phyloP scores from a whole-genome alignment of 257 asterid genomes.

The Gentiana straminea region DNA sequence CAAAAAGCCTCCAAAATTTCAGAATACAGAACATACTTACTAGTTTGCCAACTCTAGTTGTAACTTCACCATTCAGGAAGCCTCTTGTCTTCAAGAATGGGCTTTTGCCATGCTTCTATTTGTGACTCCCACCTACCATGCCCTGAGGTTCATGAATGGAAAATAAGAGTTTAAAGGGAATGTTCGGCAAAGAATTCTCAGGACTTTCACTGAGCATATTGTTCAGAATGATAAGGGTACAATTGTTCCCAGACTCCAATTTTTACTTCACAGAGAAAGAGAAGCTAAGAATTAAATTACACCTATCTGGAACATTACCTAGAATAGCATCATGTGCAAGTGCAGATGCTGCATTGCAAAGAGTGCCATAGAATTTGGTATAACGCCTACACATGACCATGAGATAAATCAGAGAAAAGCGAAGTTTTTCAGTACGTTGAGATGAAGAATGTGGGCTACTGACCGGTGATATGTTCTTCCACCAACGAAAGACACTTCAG shows the following conservation, averaged over 20 bases:
- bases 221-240: conserved; percentile 1
- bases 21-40: conserved; percentile 8
- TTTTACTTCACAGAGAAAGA: neutral
- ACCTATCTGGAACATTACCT: conserved; percentile 36
- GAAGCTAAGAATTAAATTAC: neutral
- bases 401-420: conserved; percentile 14
- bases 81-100: conserved; percentile 80
- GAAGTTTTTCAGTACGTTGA: conserved; percentile 3
- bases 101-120: conserved; percentile 90
- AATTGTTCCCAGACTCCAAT: neutral
- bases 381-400: conserved; percentile 61
- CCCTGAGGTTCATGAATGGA: conserved; percentile 27
- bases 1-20: conserved; percentile 12
- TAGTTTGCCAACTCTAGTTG: conserved; percentile 11
- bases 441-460: conserved; percentile 14
- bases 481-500: conserved; percentile 58
- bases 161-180: neutral
- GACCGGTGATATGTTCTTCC: conserved; percentile 95
- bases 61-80: conserved; percentile 79
- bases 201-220: conserved; percentile 5
- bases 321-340: conserved; percentile 78
- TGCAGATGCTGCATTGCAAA: conserved; percentile 53
- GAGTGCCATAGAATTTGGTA: conserved; percentile 65
- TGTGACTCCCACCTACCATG: conserved; percentile 75
- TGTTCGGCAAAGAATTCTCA: conserved; percentile 1